A percentile compares a stretch with the other conserved stretches of the same genome.
These are phyloP conservation scores for Zizania palustris DNA, from an alignment of 202 grass and related monocot species.

Conservation along the genomic window DNA sequence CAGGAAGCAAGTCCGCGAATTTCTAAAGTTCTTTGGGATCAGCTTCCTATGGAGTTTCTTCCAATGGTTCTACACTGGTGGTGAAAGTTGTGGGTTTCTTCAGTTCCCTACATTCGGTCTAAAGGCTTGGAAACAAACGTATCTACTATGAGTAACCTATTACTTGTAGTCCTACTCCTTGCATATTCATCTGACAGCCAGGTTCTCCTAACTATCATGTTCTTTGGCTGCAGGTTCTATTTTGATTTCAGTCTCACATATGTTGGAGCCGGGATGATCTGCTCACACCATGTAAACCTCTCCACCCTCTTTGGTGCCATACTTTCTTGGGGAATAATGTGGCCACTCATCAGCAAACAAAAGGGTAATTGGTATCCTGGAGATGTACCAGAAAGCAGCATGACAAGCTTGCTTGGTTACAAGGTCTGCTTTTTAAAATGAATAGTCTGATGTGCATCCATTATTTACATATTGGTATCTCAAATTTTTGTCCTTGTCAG, in stretches of 20 bases:
- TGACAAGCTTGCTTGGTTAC: constrained; percentile 88
- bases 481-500: constrained; percentile 48
- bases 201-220: not conserved
- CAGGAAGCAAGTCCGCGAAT: constrained; percentile 74
- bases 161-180: constrained; percentile 5
- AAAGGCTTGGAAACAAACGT: constrained; percentile 93
- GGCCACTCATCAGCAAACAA: constrained; percentile 77
- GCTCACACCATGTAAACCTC: constrained; percentile 84
- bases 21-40: constrained; percentile 58
- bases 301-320: constrained; percentile 70
- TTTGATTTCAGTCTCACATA: constrained; percentile 93
- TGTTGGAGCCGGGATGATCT: constrained; percentile 89
- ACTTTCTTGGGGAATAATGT: constrained; percentile 85
- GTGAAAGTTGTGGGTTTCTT: constrained; percentile 74
- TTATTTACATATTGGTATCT: not conserved
- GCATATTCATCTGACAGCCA: constrained; percentile 3
- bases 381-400: constrained; percentile 62
- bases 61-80: constrained; percentile 89
- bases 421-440: constrained; percentile 55
- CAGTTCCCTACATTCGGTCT: constrained; percentile 91
- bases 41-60: constrained; percentile 90
- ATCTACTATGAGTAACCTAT: constrained; percentile 27
- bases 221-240: constrained; percentile 61
- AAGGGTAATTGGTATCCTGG: constrained; percentile 78
- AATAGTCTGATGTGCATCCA: not conserved